Base-by-base conservation (phyloP, 1,139 yeast species). In the Lodderomyces jiufengensis region DNA sequence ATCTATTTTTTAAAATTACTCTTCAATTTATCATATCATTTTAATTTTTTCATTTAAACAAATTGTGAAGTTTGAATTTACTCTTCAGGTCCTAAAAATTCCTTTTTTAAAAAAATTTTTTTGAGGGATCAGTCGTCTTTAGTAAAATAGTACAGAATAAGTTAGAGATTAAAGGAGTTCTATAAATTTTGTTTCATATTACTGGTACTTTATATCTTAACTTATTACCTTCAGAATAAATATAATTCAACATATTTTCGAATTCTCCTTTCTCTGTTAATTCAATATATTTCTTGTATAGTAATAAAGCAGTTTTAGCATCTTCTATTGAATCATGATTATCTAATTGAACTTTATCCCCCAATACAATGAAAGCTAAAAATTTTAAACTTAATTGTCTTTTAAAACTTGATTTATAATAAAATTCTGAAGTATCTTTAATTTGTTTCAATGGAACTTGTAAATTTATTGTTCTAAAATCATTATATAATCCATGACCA, bases 301-400 rank as follows among this genome's bases (percentile, higher is more conserved):
- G 64, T 35, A 77, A 60, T 47, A 94, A 70, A 0, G 99, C 98
- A 9, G 94, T 83, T 39, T 73, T 66, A 0, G 99, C 97, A 63
- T 94, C 99, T 54, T 94, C 98, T 31, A 92, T 87, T 1, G 97
- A 90, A 55, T 94, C 97, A 57, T 94, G 99, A 54, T 90, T 90
- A 1, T 95, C 95, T 2, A 79, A 80, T 57, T 94, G 98, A 14
- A 94, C 95, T 34, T 79, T 74, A 43, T 79, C 81, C 28, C 75
- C 76, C 39, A 92, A 66, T 35, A 92, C 67, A 22, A 79, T 79
- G 70, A 87, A 90, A 4, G 95, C 90, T 52, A 94, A 66, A 53
- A 87, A 94, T 52, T 92, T 84, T 48, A 94, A 71, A n/a, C 96
- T 86, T 27, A 94, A 67, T 43, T 80, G 84, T 41, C 99, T 61